Base-by-base conservation (phyloP, 2,329 filamentous ascomycete genomes). In the Dactylonectria estremocensis region DNA sequence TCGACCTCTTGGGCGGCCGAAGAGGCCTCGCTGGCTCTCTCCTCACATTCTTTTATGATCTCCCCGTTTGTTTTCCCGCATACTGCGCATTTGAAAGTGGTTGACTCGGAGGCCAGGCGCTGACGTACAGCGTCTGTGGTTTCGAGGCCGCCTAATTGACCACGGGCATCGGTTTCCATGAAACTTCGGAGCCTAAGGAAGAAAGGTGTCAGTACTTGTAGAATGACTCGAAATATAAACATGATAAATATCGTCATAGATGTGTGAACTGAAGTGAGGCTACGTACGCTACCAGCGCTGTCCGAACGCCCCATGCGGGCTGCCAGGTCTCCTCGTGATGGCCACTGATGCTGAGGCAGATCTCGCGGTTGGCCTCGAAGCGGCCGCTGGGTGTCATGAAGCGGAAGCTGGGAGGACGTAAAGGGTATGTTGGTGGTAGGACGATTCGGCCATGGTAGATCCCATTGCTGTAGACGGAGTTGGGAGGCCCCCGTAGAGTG, bases 251-350 rank as follows among this genome's bases (percentile, higher is more conserved):
- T 5, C 33, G 16, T 20, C 31, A 28, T 43, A 16, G 20, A 33
- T 20, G 16, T 50, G 24, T 22, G 16, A n/a, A 1, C 11, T 9
- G 20, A 22, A 3, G 20, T 10, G 73, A 81, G 79, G 89, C 88
- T 28, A 90, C 88, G 16, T 78, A 84, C 83, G 90, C 90, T 48
- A 91, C 88, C 7, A 99, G 83, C 16, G 96, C 95, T 4, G 96
- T 98, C 67, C 96, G 88, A 10, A 99, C 92, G 0, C 96, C 96
- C 96, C 96, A 99, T 1, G 96, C 96, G 0, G 96, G 96, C 86
- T 98, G 95, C 96, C 96, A 99, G 16, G 94, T 97, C 84, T 98
- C 96, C 80, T 98, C 96, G 82, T 99, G 96, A 81, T 98, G 95
- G 2, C 95, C 95, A 59, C 90, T 93, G 76, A 98, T 99, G 76